Conservation (phyloP, 2,329 filamentous ascomycete genomes). For the Sclerotinia nivalis region DNA sequence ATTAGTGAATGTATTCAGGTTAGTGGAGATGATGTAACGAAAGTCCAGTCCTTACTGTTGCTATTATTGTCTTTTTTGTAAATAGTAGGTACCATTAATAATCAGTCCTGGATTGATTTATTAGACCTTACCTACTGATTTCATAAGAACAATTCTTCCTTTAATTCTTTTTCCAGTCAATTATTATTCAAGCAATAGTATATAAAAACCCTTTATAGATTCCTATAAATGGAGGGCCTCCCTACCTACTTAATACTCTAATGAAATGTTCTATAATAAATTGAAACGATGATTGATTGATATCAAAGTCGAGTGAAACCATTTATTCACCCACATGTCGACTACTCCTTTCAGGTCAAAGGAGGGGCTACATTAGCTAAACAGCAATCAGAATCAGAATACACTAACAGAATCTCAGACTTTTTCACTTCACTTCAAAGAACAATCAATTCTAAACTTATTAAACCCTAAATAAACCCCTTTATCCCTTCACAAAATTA, state of each 20-base stretch:
- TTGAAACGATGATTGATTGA: conserved; percentile 21
- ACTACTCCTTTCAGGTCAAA: neutral
- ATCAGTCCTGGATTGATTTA: neutral
- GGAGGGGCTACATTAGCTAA: neutral
- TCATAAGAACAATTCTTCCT: neutral
- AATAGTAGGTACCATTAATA: neutral
- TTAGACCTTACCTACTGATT: neutral
- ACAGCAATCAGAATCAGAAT: neutral
- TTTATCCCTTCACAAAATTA: neutral
- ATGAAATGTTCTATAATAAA: conserved; percentile 7
- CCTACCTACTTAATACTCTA: neutral
- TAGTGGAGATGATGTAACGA: conserved; percentile 1
- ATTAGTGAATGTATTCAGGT: neutral
- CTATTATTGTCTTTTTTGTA: neutral
- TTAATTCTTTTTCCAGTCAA: neutral
- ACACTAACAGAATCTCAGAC: neutral
- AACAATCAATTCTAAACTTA: neutral
- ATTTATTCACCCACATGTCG: neutral
- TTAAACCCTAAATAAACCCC: neutral
- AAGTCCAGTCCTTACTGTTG: neutral
- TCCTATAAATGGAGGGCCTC: neutral
- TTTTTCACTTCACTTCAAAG: neutral
- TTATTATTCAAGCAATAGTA: neutral
- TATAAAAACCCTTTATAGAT: neutral
- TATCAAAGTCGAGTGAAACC: conserved; percentile 17